phyloP scores from a whole-genome alignment of 192 early-diverging fungal genomes.

The Coemansia biformis region DNA sequence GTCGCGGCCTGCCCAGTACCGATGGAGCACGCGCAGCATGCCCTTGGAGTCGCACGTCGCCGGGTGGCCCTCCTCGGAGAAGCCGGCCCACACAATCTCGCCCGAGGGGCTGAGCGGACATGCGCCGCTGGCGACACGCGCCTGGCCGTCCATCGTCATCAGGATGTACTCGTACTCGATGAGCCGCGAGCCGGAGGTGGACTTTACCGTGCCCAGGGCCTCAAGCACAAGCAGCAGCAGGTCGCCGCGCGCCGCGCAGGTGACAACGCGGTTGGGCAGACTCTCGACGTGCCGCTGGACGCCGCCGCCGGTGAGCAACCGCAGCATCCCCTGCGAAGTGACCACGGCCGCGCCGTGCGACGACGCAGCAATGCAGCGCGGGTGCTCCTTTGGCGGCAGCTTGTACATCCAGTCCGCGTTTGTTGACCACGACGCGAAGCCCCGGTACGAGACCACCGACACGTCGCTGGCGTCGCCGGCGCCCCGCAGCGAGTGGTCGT shows the following conservation, averaged over 20 bases:
- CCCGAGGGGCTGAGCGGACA: conserved; percentile 61
- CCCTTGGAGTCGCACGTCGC: conserved; percentile 76
- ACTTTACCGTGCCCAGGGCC: conserved; percentile 17
- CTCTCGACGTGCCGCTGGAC: conserved; percentile 69
- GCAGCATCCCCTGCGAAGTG: conserved; percentile 69
- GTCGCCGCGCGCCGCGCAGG: conserved; percentile 36
- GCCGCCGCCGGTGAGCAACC: conserved; percentile 74
- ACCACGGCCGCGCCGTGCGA: conserved; percentile 59
- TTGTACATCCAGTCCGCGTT: conserved; percentile 73
- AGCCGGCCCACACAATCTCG: conserved; percentile 75
- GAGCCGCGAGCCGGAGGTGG: conserved; percentile 11
- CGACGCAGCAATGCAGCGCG: conserved; percentile 69
- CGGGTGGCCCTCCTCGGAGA: conserved; percentile 73
- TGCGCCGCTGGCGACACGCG: conserved; percentile 30
- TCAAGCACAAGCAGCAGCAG: conserved; percentile 34
- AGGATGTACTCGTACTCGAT: conserved; percentile 39
- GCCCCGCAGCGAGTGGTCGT: conserved; percentile 51
- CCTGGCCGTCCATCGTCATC: conserved; percentile 34
- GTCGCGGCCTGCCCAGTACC: conserved; percentile 51
- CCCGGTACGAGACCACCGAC: conserved; percentile 67
- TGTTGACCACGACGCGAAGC: conserved; percentile 63
- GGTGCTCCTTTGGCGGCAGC: conserved; percentile 65
- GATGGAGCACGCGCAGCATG: conserved; percentile 65
- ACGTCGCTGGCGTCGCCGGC: conserved; percentile 46
- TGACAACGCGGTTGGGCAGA: conserved; percentile 52